Evolutionary conservation across 140 eudicot genomes (phyloP).

Genomic region (Oenanthe javanica): DNA sequence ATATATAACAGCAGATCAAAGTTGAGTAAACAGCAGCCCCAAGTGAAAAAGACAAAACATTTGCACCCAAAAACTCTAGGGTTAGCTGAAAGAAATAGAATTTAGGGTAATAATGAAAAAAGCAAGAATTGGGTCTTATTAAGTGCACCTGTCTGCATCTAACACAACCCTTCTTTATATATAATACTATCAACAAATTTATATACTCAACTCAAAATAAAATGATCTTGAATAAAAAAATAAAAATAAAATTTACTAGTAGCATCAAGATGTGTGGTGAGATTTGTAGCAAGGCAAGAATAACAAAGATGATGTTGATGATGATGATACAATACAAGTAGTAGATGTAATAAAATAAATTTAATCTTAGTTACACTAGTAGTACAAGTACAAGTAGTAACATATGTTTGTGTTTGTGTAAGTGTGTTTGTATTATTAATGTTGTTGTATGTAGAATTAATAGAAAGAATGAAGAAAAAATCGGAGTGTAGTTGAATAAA

Average conservation of each 20-base stretch:
- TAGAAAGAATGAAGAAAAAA: neutral
- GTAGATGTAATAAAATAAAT: constrained; percentile 7
- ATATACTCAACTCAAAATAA: neutral
- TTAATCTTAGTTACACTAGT: constrained; percentile 22
- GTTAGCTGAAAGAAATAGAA: constrained; percentile 21
- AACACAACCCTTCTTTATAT: neutral
- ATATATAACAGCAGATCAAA: constrained; percentile 9
- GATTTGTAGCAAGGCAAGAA: constrained; percentile 29
- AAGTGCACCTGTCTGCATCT: constrained; percentile 12
- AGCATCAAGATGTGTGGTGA: constrained; percentile 57
- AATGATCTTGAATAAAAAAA: constrained; percentile 15
- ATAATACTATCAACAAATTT: neutral
- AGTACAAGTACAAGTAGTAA: constrained; percentile 13
- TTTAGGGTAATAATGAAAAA: constrained; percentile 28
- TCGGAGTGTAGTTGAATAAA: constrained; percentile 29
- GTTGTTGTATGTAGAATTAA: neutral
- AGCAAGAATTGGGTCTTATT: constrained; percentile 11
- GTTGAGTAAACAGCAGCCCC: neutral
- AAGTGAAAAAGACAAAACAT: neutral
- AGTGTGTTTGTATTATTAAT: neutral
- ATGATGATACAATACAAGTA: neutral
- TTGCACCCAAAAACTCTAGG: constrained; percentile 21
- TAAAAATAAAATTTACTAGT: neutral
- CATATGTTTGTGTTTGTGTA: constrained; percentile 9
- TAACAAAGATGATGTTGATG: constrained; percentile 12